Base-by-base conservation (phyloP, 345 rosid species). In the Gossypium sturtianum region DNA sequence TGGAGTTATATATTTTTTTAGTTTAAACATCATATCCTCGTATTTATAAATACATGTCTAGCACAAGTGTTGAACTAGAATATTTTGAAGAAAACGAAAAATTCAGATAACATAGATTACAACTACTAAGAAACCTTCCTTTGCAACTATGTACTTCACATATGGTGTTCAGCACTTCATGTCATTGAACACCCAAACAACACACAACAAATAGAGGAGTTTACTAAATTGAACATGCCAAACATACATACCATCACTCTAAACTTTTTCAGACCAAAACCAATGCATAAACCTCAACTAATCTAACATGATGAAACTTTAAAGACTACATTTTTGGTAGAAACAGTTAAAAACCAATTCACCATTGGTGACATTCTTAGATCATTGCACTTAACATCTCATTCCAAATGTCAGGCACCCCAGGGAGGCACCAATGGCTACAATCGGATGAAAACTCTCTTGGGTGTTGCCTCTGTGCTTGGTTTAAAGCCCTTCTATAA, bases 341-440 rank as follows among this genome's bases (percentile, higher is more conserved):
- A 23, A 74, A 78, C 27, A 57, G 79, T 76, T 45, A 53, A 61
- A 1, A 23, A 15, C 73, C 78, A 71, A 45, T 76, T 13, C 6
- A 19, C 22, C 9, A 20, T 23, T 44, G 25, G 60, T 8, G 60
- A 56, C 29, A 3, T 62, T 27, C 15, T 77, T 73, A 89, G 75
- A 89, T 88, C 45, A 87, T 48, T 7, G 82, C 88, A 81, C 73
- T 81, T 64, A 93, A 78, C 95, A 93, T 90, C 86, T 93, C 98
- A 79, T 92, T 94, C 98, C 98, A 94, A 57, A 80, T 82, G 74
- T 94, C 98, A 0, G 98, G 98, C 19, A 94, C 97, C 1, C 98
- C 98, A 23, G 98, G 98, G 74, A 94, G 93, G 74, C 98, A 94
- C 98, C 98, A 94, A 63, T 94, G 98, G 87, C 91, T 92, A 29